These are phyloP conservation scores for Trichocomaceae sp. DNA, from an alignment of 2,329 filamentous ascomycete species.

Conservation along the genomic window DNA sequence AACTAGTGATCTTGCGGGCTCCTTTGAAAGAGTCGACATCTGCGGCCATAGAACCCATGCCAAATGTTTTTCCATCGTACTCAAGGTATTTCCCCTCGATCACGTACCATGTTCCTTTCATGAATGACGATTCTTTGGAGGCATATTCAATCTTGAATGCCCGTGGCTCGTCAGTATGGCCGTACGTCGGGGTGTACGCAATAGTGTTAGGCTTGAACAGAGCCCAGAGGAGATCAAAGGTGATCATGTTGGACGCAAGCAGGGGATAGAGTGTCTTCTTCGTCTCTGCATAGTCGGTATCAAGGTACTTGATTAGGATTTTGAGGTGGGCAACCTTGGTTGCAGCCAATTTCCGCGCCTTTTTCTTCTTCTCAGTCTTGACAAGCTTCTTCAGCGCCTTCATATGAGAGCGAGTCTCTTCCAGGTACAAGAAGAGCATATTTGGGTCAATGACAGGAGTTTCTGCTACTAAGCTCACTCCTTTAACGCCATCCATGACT, in stretches of 20 bases:
- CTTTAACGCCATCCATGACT: constrained; percentile 69
- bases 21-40: constrained; percentile 73
- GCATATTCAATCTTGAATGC: constrained; percentile 76
- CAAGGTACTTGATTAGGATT: constrained; percentile 67
- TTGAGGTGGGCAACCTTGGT: constrained; percentile 51
- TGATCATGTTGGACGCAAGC: constrained; percentile 74
- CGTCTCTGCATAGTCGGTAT: constrained; percentile 69
- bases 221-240: constrained; percentile 82
- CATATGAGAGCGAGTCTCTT: constrained; percentile 61
- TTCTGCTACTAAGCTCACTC: constrained; percentile 73
- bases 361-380: constrained; percentile 50
- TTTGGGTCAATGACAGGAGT: constrained; percentile 67
- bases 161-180: constrained; percentile 66
- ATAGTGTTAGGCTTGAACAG: constrained; percentile 82
- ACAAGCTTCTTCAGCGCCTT: constrained; percentile 60
- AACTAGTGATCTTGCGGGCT: constrained; percentile 70
- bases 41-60: constrained; percentile 62
- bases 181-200: constrained; percentile 70
- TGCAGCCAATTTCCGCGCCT: constrained; percentile 30
- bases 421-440: constrained; percentile 67
- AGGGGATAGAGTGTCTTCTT: constrained; percentile 78
- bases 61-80: constrained; percentile 81
- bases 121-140: constrained; percentile 61
- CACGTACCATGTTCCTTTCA: constrained; percentile 67
- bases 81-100: constrained; percentile 73